phyloP scores from a whole-genome alignment of 2,329 filamentous ascomycete genomes.

The Leptographium wingfieldii region DNA sequence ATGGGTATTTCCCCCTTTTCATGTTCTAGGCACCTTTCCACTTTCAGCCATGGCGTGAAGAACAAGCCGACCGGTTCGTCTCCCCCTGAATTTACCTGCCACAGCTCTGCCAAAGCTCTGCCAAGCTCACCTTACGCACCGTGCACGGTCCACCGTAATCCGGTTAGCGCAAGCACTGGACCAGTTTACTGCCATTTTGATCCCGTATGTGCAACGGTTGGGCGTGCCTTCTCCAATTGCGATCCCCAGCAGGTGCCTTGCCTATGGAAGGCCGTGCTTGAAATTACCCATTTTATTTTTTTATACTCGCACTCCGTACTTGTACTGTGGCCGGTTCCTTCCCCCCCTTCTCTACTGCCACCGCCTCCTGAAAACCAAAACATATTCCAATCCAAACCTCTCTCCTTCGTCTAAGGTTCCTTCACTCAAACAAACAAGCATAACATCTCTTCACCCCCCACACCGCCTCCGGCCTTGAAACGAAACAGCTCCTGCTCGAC shows the following conservation, averaged over 20 bases:
- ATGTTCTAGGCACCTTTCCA: conserved; percentile 7
- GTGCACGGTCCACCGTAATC: conserved; percentile 8
- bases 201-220: neutral
- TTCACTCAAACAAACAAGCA: neutral
- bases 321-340: conserved; percentile 5
- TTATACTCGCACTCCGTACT: neutral
- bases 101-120: neutral
- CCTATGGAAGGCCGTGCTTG: neutral
- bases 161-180: neutral
- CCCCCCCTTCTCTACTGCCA: conserved; percentile 6
- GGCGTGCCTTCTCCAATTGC: conserved; percentile 6
- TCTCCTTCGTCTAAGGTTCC: neutral
- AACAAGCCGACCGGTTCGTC: conserved; percentile 5
- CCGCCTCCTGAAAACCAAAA: conserved; percentile 14
- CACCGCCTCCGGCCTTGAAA: conserved; percentile 9
- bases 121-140: conserved; percentile 3
- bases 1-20: conserved; percentile 6
- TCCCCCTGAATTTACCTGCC: conserved; percentile 11
- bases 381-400: conserved; percentile 10
- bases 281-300: conserved; percentile 7
- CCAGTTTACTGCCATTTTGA: neutral
- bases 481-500: conserved; percentile 8
- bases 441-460: neutral
- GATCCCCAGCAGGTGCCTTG: conserved; percentile 3
- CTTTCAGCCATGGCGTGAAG: conserved; percentile 8